Percentiles rank a stretch among this genome's conserved stretches.
These are phyloP conservation scores for Coemansia sp. DNA, from an alignment of 192 early-diverging fungal species.

Conservation along the genomic window DNA sequence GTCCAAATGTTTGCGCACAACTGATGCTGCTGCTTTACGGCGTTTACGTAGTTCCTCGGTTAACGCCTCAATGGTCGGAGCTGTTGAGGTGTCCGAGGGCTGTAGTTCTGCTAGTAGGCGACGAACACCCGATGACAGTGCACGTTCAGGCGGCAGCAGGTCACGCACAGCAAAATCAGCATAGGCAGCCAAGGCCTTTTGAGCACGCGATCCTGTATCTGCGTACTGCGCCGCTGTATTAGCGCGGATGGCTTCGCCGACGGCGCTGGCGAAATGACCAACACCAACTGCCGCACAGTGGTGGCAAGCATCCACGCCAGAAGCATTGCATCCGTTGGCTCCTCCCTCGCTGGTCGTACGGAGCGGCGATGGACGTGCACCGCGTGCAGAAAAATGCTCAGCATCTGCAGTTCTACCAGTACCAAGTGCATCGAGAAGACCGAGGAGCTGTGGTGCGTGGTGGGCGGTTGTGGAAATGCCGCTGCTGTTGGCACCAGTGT, in stretches of 20 bases:
- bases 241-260: conserved; percentile 17
- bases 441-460: too few species aligned
- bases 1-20: conserved; percentile 20
- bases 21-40: conserved; percentile 5
- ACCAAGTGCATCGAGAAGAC: too few species aligned
- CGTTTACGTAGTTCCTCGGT: conserved; percentile 25
- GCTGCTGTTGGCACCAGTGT: too few species aligned
- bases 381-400: too few species aligned
- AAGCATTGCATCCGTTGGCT: too few species aligned
- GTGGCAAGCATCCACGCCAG: too few species aligned
- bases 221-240: background rate
- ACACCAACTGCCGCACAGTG: too few species aligned
- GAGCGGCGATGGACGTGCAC: too few species aligned
- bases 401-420: too few species aligned
- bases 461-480: too few species aligned
- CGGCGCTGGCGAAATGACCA: conserved; percentile 30
- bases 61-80: conserved; percentile 22
- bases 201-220: conserved; percentile 1
- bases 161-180: conserved; percentile 47
- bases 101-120: conserved; percentile 33
- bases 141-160: conserved; percentile 28
- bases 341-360: too few species aligned
- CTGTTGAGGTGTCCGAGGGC: conserved; percentile 6
- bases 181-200: conserved; percentile 29
- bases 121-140: conserved; percentile 44